Percentiles rank a stretch among this genome's conserved stretches.
Evolutionary conservation across 1,284 basidiomycete species (phyloP).

Genomic region (Cronartium quercuum): DNA sequence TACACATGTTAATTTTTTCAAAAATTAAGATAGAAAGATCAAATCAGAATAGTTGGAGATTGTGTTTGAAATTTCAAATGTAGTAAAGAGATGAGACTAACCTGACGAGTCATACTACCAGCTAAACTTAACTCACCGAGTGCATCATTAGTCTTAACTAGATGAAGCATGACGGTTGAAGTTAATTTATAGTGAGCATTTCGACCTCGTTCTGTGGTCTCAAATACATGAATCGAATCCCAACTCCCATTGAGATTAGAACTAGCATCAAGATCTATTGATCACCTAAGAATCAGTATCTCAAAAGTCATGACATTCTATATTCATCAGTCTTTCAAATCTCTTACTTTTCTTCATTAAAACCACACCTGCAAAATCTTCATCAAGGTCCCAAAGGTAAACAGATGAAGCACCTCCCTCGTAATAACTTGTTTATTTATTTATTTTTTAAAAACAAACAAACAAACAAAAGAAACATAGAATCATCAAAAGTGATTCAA

Average conservation of each 20-base stretch:
- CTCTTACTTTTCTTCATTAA: slow-evolving; percentile 85
- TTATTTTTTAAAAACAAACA: not conserved
- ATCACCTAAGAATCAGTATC: slow-evolving; percentile 37
- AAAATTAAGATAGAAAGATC: not conserved
- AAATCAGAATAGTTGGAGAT: slow-evolving; percentile 2
- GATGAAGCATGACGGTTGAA: slow-evolving; percentile 93
- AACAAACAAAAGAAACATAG: no score
- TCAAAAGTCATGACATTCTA: slow-evolving; percentile 46
- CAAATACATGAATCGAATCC: slow-evolving; percentile 99
- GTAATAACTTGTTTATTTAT: slow-evolving; percentile 64
- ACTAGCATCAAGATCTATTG: slow-evolving; percentile 40
- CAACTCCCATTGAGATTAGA: slow-evolving; percentile 62
- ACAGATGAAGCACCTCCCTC: slow-evolving; percentile 96
- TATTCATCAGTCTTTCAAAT: not conserved
- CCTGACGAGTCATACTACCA: slow-evolving; percentile 95
- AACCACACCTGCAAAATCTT: slow-evolving; percentile 95
- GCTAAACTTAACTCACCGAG: slow-evolving; percentile 76
- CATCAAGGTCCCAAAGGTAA: slow-evolving; percentile 96
- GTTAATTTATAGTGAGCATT: slow-evolving; percentile 95
- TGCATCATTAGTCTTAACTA: slow-evolving; percentile 60
- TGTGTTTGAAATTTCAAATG: slow-evolving; percentile 15
- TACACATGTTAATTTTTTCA: not conserved
- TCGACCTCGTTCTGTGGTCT: slow-evolving; percentile 78
- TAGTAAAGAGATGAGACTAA: slow-evolving; percentile 50
- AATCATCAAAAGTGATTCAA: not conserved